Conservation (phyloP, 2,329 filamentous ascomycete genomes). For the Colletotrichum tropicicola region DNA sequence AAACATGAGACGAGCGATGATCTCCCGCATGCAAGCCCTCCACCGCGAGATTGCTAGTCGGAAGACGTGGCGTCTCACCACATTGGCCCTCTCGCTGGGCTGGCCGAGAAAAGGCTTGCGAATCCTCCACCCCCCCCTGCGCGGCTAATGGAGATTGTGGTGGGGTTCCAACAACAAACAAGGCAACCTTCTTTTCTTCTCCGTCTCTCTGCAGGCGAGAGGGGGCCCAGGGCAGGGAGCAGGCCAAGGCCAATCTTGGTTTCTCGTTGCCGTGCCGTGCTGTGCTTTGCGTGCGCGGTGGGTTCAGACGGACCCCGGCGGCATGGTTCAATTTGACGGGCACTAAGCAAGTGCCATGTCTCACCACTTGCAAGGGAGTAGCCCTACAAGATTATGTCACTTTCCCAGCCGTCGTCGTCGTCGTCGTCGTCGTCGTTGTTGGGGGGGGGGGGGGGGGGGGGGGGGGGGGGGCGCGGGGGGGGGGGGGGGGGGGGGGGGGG, state of each 20-base stretch:
- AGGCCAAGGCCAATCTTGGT: neutral
- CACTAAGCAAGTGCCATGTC: neutral
- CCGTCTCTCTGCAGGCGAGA: constrained; percentile 1
- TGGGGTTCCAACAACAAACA: neutral
- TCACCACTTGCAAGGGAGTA: neutral
- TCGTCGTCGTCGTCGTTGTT: neutral
- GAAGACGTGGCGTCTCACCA: constrained; percentile 13
- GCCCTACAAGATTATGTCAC: constrained; percentile 13
- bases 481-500: too few species aligned
- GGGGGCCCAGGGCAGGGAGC: neutral
- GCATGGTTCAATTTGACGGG: constrained; percentile 5
- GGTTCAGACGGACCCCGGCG: neutral
- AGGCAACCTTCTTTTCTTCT: neutral
- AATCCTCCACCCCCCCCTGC: neutral
- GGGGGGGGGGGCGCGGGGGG: too few species aligned
- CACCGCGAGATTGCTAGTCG: constrained; percentile 11
- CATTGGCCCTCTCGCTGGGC: neutral
- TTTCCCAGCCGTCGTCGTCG: neutral
- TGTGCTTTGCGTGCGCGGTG: neutral
- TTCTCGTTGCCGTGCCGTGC: neutral
- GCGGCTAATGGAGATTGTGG: neutral
- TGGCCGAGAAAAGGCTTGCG: neutral
- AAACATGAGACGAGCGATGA: constrained; percentile 27
- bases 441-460: too few species aligned
- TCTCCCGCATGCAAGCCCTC: constrained; percentile 29